Conservation (phyloP, 176 grass and related monocot genomes). For the barley (Hordeum vulgare) region DNA sequence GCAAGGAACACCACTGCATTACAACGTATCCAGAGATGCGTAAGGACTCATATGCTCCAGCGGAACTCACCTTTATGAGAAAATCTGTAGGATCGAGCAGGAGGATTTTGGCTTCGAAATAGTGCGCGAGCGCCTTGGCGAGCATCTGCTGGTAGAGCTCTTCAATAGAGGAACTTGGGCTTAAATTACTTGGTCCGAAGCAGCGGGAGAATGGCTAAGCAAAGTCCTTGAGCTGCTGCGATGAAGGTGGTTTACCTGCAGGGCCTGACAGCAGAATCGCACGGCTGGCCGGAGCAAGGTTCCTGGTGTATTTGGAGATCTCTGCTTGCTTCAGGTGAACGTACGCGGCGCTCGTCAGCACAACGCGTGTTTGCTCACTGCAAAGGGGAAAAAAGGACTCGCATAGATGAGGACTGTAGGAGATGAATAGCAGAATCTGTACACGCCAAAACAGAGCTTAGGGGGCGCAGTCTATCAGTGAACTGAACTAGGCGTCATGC, state of each 20-base stretch:
- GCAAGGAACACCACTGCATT: neutral
- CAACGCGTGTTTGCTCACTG: slow-evolving; percentile 83
- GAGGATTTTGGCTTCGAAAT: slow-evolving; percentile 77
- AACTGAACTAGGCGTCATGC: neutral
- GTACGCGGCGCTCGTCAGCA: slow-evolving; percentile 87
- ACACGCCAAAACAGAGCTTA: neutral
- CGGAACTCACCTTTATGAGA: slow-evolving; percentile 70
- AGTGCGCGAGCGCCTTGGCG: slow-evolving; percentile 80
- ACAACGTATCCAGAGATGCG: neutral
- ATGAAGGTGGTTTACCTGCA: slow-evolving; percentile 51
- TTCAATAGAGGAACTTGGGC: slow-evolving; percentile 32
- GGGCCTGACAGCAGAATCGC: slow-evolving; percentile 82
- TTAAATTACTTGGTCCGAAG: slow-evolving; percentile 20
- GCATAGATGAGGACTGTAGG: neutral
- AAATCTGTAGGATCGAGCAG: slow-evolving; percentile 90
- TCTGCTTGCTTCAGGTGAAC: slow-evolving; percentile 97
- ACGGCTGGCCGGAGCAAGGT: slow-evolving; percentile 89
- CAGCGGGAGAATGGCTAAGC: neutral
- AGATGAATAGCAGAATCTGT: neutral
- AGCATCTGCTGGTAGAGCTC: slow-evolving; percentile 99
- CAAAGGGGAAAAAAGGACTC: neutral
- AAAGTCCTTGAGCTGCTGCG: neutral
- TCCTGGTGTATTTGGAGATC: slow-evolving; percentile 72
- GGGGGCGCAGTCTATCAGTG: neutral
- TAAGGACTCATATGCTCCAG: neutral